Evolutionary conservation across 192 early-diverging fungal species (phyloP).

Genomic region (Chytriomyces sp.): DNA sequence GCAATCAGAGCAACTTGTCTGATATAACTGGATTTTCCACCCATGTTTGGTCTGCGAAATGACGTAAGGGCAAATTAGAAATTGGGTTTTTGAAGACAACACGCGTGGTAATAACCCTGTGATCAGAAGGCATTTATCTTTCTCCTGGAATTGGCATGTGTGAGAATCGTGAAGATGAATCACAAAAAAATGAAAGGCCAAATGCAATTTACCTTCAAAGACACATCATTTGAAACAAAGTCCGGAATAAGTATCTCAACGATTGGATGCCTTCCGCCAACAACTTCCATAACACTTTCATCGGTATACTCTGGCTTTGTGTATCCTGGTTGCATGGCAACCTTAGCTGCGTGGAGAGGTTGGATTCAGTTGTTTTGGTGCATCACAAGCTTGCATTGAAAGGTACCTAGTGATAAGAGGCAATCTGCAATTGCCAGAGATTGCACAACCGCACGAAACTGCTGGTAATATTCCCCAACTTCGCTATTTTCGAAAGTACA

Average conservation of each 20-base stretch:
- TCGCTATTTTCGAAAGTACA: conserved; percentile 33
- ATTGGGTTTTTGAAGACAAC: conserved; percentile 12
- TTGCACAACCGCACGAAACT: conserved; percentile 63
- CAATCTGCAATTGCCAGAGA: conserved; percentile 69
- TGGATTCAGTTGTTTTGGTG: conserved; percentile 22
- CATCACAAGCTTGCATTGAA: too few relatives aligned
- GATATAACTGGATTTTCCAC: conserved; percentile 61
- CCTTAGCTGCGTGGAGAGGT: conserved; percentile 42
- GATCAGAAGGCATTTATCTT: conserved; percentile 39
- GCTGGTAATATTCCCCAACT: conserved; percentile 61
- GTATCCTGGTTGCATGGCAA: conserved; percentile 69
- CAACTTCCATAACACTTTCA: conserved; percentile 57
- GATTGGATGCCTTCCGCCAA: conserved; percentile 72
- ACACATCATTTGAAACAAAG: conserved; percentile 71
- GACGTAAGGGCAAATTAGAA: background rate
- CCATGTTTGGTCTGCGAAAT: conserved; percentile 71
- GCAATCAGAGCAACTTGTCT: conserved; percentile 50
- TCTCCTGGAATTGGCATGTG: background rate
- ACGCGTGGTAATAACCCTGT: conserved; percentile 12
- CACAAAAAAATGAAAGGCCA: too few relatives aligned
- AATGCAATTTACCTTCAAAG: conserved; percentile 34
- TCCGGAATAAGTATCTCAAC: conserved; percentile 58
- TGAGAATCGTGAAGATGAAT: background rate
- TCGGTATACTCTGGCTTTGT: conserved; percentile 62
- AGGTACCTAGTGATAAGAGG: conserved; percentile 64